Conservation (phyloP, 331 rosid species). For the Spiraea crenata region DNA sequence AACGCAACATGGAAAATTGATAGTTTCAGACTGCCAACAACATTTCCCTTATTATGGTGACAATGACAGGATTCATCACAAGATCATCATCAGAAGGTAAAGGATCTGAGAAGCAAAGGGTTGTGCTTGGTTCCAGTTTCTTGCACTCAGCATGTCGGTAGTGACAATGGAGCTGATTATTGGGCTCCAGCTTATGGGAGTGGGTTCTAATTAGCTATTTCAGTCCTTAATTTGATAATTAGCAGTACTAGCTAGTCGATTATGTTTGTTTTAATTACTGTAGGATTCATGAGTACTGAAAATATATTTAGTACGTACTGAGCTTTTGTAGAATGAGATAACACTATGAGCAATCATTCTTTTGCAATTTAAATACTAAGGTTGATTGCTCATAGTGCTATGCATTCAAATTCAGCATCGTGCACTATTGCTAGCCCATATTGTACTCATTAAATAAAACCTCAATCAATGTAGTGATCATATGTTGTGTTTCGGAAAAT, state of each 20-base stretch:
- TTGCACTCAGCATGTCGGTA: conserved; percentile 66
- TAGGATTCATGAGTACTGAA: background rate
- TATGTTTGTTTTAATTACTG: background rate
- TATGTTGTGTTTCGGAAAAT: too few relatives aligned
- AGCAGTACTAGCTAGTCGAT: background rate
- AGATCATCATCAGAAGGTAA: conserved; percentile 25
- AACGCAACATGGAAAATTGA: too few relatives aligned
- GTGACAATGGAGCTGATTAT: conserved; percentile 71
- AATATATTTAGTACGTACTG: background rate
- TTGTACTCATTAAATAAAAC: background rate
- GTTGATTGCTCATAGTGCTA: conserved; percentile 77
- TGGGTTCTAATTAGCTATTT: conserved; percentile 42
- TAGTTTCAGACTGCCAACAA: too few relatives aligned
- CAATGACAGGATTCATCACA: background rate
- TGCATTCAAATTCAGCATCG: conserved; percentile 23
- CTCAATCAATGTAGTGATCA: background rate
- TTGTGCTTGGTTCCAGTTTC: conserved; percentile 76
- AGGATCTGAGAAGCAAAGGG: conserved; percentile 69
- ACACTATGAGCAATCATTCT: conserved; percentile 71
- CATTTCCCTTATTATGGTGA: background rate
- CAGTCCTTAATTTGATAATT: background rate
- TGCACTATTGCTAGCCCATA: conserved; percentile 21
- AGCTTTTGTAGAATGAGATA: conserved; percentile 31
- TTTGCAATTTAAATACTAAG: conserved; percentile 26
- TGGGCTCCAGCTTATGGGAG: conserved; percentile 68